phyloP scores from a whole-genome alignment of 257 asterid species.

The Galeopsis tetrahit region DNA sequence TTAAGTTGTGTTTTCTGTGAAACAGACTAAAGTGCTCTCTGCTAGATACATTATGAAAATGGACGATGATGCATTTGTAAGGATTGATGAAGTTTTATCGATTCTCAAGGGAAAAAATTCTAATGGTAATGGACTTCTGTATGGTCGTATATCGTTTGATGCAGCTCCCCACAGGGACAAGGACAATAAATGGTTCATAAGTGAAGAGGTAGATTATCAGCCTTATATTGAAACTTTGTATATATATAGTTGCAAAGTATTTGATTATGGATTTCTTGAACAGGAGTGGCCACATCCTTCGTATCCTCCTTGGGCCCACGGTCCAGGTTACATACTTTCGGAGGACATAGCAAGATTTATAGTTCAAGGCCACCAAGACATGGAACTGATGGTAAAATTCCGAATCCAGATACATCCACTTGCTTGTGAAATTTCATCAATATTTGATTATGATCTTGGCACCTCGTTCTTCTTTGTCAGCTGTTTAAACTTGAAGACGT shows the following conservation, averaged over 20 bases:
- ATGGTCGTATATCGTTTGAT: conserved; percentile 78
- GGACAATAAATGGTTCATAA: conserved; percentile 91
- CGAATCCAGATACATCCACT: background rate
- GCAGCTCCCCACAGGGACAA: conserved; percentile 85
- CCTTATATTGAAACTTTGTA: background rate
- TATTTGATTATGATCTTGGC: no score
- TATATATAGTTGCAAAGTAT: no score
- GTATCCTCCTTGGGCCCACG: conserved; percentile 98
- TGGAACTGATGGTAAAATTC: conserved; percentile 66
- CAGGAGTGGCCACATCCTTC: conserved; percentile 90
- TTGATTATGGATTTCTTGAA: conserved; percentile 23
- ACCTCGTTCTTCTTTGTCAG: conserved; percentile 37
- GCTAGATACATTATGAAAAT: conserved; percentile 91
- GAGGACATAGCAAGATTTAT: conserved; percentile 84
- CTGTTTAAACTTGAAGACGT: conserved; percentile 94
- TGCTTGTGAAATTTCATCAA: no score
- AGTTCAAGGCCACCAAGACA: conserved; percentile 68
- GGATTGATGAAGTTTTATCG: conserved; percentile 80
- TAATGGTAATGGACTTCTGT: conserved; percentile 61
- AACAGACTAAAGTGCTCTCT: conserved; percentile 69
- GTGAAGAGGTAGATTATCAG: conserved; percentile 60
- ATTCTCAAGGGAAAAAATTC: conserved; percentile 63
- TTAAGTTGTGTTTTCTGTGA: background rate
- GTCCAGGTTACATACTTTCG: conserved; percentile 91
- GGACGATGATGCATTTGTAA: conserved; percentile 96